Conservation (phyloP, 176 grass and related monocot genomes). For the maize (Zea mays) region Zm-B73-REFERENCE-NAM-5.0 NC_050099.1:213192501-213193000, state of each 20-base stretch:
- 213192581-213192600: background rate
- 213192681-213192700: slow-evolving; percentile 11
- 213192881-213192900: no score
- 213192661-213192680: background rate
- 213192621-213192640: background rate
- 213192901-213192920: no score
- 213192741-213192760: slow-evolving; percentile 37
- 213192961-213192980: no score
- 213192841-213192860: no score
- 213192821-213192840: background rate
- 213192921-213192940: no score
- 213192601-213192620: background rate
- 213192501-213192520: slow-evolving; percentile 1
- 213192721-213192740: slow-evolving; percentile 45
- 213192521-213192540: slow-evolving; percentile 5
- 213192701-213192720: slow-evolving; percentile 27
- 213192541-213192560: slow-evolving; percentile 44
- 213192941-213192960: no score
- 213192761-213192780: slow-evolving; percentile 5
- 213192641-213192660: slow-evolving; percentile 16
- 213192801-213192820: slow-evolving; percentile 25
- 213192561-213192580: slow-evolving; percentile 15
- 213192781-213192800: slow-evolving; percentile 29
- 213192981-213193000: no score
- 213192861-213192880: no score